phyloP scores from a whole-genome alignment of 208 protist genomes.

The Leptomonas pyrrhocoris region DNA sequence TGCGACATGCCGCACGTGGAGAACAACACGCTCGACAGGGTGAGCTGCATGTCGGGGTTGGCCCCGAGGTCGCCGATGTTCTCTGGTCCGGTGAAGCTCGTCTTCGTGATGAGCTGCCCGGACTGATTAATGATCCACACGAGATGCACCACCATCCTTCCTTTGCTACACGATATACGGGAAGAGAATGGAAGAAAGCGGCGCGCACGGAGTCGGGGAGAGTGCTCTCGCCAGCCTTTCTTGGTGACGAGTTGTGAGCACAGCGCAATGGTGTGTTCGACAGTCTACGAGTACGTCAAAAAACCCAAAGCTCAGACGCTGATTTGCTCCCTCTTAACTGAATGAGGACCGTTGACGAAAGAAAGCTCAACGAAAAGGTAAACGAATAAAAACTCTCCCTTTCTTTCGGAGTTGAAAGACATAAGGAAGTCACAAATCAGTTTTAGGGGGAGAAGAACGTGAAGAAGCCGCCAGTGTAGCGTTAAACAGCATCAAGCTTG shows the following conservation, averaged over 20 bases:
- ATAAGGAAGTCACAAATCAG: no score
- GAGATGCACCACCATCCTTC: conserved; percentile 77
- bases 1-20: conserved; percentile 87
- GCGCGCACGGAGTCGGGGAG: no score
- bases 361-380: neutral
- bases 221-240: no score
- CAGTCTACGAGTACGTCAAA: no score
- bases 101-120: conserved; percentile 83
- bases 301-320: no score
- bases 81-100: conserved; percentile 65
- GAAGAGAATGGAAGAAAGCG: no score
- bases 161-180: neutral
- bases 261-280: neutral
- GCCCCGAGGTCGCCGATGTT: conserved; percentile 80
- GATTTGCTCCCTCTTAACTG: no score
- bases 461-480: neutral
- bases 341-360: no score
- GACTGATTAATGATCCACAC: conserved; percentile 89
- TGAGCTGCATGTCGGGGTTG: conserved; percentile 83
- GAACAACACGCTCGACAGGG: conserved; percentile 84
- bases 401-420: no score
- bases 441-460: neutral
- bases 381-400: conserved; percentile 5
- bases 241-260: no score
- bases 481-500: no score